Conservation (phyloP, 1,139 yeast species). For the Pichia sp. region DNA sequence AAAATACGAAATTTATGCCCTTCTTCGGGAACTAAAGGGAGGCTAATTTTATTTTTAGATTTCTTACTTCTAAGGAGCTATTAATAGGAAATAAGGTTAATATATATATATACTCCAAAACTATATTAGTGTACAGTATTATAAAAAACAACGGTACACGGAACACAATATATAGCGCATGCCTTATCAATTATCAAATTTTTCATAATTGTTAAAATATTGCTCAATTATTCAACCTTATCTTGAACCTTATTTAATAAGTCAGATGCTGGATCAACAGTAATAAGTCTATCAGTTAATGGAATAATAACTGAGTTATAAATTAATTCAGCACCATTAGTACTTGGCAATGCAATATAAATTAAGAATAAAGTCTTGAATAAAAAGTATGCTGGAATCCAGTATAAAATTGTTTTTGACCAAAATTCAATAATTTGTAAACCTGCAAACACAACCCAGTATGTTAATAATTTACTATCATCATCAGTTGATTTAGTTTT, state of each 20-base stretch:
- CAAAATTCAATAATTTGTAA: constrained; percentile 91
- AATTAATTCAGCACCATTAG: constrained; percentile 75
- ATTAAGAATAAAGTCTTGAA: constrained; percentile 84
- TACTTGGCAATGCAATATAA: constrained; percentile 81
- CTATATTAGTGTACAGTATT: too few species aligned
- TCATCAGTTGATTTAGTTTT: constrained; percentile 63
- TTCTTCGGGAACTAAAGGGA: too few species aligned
- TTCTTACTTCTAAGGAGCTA: too few species aligned
- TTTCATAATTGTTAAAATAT: too few species aligned
- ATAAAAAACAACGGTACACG: too few species aligned
- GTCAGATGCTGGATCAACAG: constrained; percentile 28
- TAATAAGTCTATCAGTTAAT: constrained; percentile 52
- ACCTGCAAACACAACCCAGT: constrained; percentile 92
- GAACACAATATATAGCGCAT: too few species aligned
- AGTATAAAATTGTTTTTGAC: constrained; percentile 85
- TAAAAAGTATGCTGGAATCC: constrained; percentile 95
- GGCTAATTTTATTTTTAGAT: too few species aligned
- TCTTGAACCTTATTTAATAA: constrained; percentile 30
- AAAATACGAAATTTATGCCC: too few species aligned
- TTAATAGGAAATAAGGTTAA: too few species aligned
- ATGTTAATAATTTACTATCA: constrained; percentile 77
- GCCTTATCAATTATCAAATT: too few species aligned
- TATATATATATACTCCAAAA: too few species aligned
- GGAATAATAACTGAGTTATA: constrained; percentile 67
- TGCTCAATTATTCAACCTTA: constrained; percentile 23